Evolutionary conservation across 768 basidiomycete genomes (phyloP).

Genomic region (Tylopilus sp.): DNA sequence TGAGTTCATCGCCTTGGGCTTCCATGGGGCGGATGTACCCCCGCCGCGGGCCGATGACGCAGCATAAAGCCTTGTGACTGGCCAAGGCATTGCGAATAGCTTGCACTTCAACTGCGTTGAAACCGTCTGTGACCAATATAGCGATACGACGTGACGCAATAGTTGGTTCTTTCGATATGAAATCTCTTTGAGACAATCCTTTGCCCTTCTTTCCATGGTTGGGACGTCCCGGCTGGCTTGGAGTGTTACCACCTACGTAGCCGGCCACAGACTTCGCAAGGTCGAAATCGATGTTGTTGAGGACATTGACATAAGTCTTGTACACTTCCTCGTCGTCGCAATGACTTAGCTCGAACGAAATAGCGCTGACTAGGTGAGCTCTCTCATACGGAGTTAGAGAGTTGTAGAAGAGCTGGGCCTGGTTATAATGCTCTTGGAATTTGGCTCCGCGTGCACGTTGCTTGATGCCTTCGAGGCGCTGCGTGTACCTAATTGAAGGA

Average conservation of each 20-base stretch:
- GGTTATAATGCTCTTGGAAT: slow-evolving; percentile 73
- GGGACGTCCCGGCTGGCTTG: slow-evolving; percentile 43
- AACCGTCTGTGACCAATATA: slow-evolving; percentile 73
- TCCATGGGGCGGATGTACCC: slow-evolving; percentile 39
- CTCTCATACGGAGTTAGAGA: slow-evolving; percentile 69
- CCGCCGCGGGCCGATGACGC: slow-evolving; percentile 68
- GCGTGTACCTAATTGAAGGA: slow-evolving; percentile 36
- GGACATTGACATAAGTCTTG: slow-evolving; percentile 58
- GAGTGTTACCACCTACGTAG: slow-evolving; percentile 59
- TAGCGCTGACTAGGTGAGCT: slow-evolving; percentile 63
- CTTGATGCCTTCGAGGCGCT: slow-evolving; percentile 52
- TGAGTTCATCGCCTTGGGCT: slow-evolving; percentile 23
- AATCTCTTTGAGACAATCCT: slow-evolving; percentile 59
- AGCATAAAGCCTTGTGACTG: slow-evolving; percentile 53
- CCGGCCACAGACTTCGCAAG: slow-evolving; percentile 67
- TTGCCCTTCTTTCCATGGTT: slow-evolving; percentile 58
- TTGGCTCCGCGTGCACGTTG: slow-evolving; percentile 63
- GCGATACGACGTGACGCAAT: slow-evolving; percentile 71
- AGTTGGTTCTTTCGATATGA: slow-evolving; percentile 51
- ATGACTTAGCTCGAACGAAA: slow-evolving; percentile 82
- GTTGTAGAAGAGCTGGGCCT: slow-evolving; percentile 82
- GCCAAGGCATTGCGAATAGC: slow-evolving; percentile 54
- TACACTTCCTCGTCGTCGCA: slow-evolving; percentile 75
- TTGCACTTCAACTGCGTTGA: slow-evolving; percentile 56
- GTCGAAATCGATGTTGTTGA: slow-evolving; percentile 71